Base-by-base conservation (phyloP, 179 eudicot genomes). In the Silene noctiflora region DNA sequence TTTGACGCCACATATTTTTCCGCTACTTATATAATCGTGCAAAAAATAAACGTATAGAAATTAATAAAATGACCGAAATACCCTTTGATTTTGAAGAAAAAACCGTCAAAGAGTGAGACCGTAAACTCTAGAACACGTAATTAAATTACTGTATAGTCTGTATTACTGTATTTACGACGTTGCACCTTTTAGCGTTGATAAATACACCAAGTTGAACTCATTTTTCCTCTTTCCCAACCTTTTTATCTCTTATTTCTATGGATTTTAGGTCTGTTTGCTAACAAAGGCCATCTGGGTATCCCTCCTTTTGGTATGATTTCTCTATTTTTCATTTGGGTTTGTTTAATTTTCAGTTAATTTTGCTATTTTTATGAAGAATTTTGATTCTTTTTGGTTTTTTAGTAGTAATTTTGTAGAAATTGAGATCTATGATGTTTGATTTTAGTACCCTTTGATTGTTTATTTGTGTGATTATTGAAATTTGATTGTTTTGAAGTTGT, bases 301-400 rank as follows among this genome's bases (percentile, higher is more conserved):
- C 80, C 84, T 83, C 59, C 75, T 63, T 80, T 78, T 81, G 87
- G 91, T 86, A 78, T 81, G 86, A 75, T 79, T 69, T 69, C 51
- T 75, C 65, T 25, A 5, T 35, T 25, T n/a, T 55, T 66, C 24
- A 55, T 61, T 2, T 73, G 33, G 66, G 73, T 58, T 27, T 56
- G 14, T 29, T 51, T 6, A 42, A 56, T n/a, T 64, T 55, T 73
- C 72, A 31, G 14, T 60, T 79, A 75, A 68, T 72, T 25, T 21
- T 80, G 53, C 63, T 25, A 27, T 31, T 78, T 75, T 75, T 59
- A 46, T 64, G 33, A 44, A 24, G 27, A 67, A 35, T 27, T 16
- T 67, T 62, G 27, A 12, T 65, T 42, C 24, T 22, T 44, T 63
- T 7, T 71, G 66, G 60, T n/a, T 68, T 59, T 75, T 6, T 20